phyloP scores from a whole-genome alignment of 75 land plant genomes.

The Pseudotsuga menziesii region DNA sequence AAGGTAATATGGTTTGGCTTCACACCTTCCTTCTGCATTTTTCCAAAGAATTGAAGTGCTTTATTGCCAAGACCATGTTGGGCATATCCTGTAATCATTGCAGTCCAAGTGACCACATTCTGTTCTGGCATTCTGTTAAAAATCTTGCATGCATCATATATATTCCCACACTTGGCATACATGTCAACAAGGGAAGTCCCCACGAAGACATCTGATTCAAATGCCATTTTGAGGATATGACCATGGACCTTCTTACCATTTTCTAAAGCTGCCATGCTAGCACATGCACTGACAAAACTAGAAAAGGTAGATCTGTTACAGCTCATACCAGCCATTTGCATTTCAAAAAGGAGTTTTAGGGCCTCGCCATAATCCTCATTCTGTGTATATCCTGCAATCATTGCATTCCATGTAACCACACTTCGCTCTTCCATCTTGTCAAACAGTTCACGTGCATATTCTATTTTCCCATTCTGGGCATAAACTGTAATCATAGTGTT shows the following conservation, averaged over 20 bases:
- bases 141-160: conserved; percentile 34
- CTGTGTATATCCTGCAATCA: conserved; percentile 59
- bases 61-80: conserved; percentile 32
- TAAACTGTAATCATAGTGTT: conserved; percentile 10
- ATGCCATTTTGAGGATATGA: conserved; percentile 44
- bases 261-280: conserved; percentile 21
- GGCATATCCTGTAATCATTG: conserved; percentile 42
- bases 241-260: conserved; percentile 49
- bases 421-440: conserved; percentile 42
- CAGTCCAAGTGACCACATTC: conserved; percentile 56
- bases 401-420: conserved; percentile 67
- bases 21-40: conserved; percentile 28
- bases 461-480: conserved; percentile 45
- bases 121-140: conserved; percentile 39
- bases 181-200: conserved; percentile 69
- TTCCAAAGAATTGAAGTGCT: conserved; percentile 24
- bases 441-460: conserved; percentile 37
- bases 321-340: conserved; percentile 41
- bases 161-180: conserved; percentile 52
- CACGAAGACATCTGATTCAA: conserved; percentile 35
- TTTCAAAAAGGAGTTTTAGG: conserved; percentile 37
- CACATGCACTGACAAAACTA: conserved; percentile 55
- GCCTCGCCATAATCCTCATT: conserved; percentile 30
- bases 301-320: conserved; percentile 59
- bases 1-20: conserved; percentile 43